Evolutionary conservation across 1,139 yeast species (phyloP).

Genomic region (Candida tropicalis): DNA sequence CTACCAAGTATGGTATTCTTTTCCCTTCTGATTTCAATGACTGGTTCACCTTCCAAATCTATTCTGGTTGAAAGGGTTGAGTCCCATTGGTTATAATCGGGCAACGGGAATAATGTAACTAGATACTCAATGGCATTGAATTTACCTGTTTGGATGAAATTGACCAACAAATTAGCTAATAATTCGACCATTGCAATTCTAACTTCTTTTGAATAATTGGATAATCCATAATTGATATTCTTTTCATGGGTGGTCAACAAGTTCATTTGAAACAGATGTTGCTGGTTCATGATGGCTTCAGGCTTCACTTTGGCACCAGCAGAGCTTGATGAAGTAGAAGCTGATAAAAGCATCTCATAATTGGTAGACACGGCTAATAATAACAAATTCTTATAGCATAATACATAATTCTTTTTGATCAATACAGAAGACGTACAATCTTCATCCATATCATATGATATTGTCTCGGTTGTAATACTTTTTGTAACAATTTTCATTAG

Average conservation of each 20-base stretch:
- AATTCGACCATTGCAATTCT: conserved; percentile 43
- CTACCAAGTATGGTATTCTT: conserved; percentile 25
- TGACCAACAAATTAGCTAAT: conserved; percentile 36
- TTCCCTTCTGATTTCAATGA: conserved; percentile 23
- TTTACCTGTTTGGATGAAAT: conserved; percentile 44
- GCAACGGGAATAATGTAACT: conserved; percentile 32
- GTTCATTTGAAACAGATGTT: conserved; percentile 38
- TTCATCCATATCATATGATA: conserved; percentile 22
- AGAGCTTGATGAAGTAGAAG: conserved; percentile 39
- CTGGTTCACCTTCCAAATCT: conserved; percentile 22
- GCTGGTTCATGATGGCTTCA: conserved; percentile 45
- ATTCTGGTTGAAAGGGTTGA: conserved; percentile 15
- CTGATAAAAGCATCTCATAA: conserved; percentile 40
- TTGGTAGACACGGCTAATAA: conserved; percentile 37
- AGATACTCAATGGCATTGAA: conserved; percentile 41
- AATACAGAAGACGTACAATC: conserved; percentile 25
- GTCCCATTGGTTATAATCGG: conserved; percentile 31
- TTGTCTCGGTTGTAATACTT: conserved; percentile 22
- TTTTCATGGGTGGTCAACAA: conserved; percentile 37
- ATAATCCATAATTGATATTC: conserved; percentile 30
- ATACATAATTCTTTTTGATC: conserved; percentile 36
- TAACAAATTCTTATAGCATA: conserved; percentile 36
- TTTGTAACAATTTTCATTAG: conserved; percentile 37
- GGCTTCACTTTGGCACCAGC: conserved; percentile 48
- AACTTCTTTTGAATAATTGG: conserved; percentile 37